Conservation (phyloP, 2,329 filamentous ascomycete genomes). For the Beauveria caledonica region DNA sequence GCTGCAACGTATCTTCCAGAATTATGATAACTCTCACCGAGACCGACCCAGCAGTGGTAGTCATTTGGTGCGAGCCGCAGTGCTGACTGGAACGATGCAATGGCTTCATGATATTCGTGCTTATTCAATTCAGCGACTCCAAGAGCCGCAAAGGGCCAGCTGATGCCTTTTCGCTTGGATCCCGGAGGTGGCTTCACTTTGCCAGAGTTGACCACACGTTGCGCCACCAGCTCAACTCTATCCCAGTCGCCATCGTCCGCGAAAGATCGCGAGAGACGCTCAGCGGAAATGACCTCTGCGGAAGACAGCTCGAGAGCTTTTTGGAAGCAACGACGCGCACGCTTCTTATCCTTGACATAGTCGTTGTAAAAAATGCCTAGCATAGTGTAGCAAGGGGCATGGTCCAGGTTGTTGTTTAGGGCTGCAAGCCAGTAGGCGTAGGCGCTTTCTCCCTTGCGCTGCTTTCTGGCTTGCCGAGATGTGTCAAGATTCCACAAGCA, state of each 20-base stretch:
- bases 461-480: slow-evolving; percentile 66
- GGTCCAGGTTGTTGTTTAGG: slow-evolving; percentile 78
- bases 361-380: slow-evolving; percentile 87
- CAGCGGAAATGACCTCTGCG: slow-evolving; percentile 77
- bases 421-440: slow-evolving; percentile 78
- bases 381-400: slow-evolving; percentile 83
- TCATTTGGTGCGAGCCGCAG: slow-evolving; percentile 75
- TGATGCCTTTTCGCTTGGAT: slow-evolving; percentile 85
- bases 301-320: slow-evolving; percentile 91
- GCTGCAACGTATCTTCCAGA: slow-evolving; percentile 92
- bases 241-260: slow-evolving; percentile 93
- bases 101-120: slow-evolving; percentile 80
- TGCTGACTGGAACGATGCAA: slow-evolving; percentile 86
- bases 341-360: slow-evolving; percentile 77
- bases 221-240: slow-evolving; percentile 84
- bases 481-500: slow-evolving; percentile 81
- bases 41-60: slow-evolving; percentile 91
- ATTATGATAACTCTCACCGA: slow-evolving; percentile 96
- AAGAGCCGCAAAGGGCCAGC: slow-evolving; percentile 91
- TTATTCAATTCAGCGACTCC: slow-evolving; percentile 93
- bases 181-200: slow-evolving; percentile 84
- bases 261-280: slow-evolving; percentile 77
- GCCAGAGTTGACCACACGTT: slow-evolving; percentile 88
- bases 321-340: slow-evolving; percentile 88
- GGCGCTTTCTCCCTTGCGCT: slow-evolving; percentile 59